Base-by-base conservation (phyloP, 2,329 filamentous ascomycete genomes). In the Geosmithia putterillii region DNA sequence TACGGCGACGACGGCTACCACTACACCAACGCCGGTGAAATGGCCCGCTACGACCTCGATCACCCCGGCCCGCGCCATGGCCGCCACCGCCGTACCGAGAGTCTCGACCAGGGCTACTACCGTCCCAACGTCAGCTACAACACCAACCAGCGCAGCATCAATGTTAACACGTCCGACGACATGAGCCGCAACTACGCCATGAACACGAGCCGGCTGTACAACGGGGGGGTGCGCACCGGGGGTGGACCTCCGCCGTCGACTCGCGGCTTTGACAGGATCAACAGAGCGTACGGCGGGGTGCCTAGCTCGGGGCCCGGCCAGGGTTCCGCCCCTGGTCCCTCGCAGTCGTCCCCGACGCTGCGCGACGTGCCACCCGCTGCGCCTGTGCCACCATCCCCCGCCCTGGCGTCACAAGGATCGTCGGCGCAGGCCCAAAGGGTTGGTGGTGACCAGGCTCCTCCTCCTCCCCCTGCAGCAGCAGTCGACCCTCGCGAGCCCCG, bases 181-280 rank as follows among this genome's bases (percentile, higher is more conserved):
- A 48, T 67, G 18, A 57, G 55, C 42, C 69, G 67, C 18, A 61
- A 60, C 22, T 70, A 67, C 46, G 65, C 64, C 42, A 51, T 50
- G 25, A 58, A 53, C 41, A 53, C 50, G 15, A 57, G 48, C 46
- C 58, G 59, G 5, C 55, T 55, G 7, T 63, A 66, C 45, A 68
- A 71, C 14, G 55, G 50, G 37, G 15, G n/a, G 35, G 21, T 12
- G 12, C 12, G 12, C n/a, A 34, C 28, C 6, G 54, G 61, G 20
- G 58, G 71, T 25, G 70, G 73, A 0, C 83, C 82, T 2, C 83
- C 84, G 9, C 81, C 81, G 4, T 76, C 79, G 5, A 84, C 78
- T 3, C 70, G 81, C 51, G 83, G 80, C 1, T 77, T 87, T 49
- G 83, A 86, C 51, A 83, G 77, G 60, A 74, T 85, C 48, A 74